Percentiles rank a stretch among this genome's conserved stretches.
Conservation (phyloP, 192 early-diverging fungal genomes). For the Borealophlyctis nickersoniae region DNA sequence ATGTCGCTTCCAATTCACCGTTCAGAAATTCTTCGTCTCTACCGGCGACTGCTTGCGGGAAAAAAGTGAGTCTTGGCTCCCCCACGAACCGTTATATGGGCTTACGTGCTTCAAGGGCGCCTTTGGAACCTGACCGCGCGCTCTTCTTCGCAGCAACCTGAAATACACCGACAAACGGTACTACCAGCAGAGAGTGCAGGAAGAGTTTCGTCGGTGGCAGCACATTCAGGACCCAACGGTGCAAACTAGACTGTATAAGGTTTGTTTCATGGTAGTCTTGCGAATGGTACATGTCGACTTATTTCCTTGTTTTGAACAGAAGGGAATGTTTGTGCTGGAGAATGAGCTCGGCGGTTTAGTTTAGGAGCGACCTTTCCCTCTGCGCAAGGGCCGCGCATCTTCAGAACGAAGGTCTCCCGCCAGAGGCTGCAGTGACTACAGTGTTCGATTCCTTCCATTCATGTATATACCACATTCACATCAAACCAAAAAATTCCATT, state of each 20-base stretch:
- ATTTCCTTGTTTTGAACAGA: too few species aligned
- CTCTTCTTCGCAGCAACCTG: background rate
- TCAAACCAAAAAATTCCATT: too few species aligned
- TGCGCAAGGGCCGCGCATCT: too few species aligned
- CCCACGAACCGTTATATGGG: too few species aligned
- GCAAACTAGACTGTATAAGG: background rate
- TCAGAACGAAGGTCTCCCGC: too few species aligned
- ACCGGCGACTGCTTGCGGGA: background rate
- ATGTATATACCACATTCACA: too few species aligned
- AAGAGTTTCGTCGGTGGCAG: background rate
- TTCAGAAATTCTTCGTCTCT: background rate
- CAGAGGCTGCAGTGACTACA: too few species aligned
- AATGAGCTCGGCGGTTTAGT: background rate
- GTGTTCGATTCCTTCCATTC: too few species aligned
- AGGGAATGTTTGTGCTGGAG: background rate
- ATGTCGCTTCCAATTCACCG: background rate
- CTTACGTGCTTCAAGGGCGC: background rate
- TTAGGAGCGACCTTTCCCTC: background rate
- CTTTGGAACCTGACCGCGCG: background rate
- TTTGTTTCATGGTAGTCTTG: background rate
- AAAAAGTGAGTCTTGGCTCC: background rate
- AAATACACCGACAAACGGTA: conserved; percentile 1
- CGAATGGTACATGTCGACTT: background rate
- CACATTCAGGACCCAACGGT: background rate
- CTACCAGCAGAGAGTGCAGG: background rate